These are phyloP conservation scores for Trichoderma gamsii DNA, from an alignment of 495 filamentous ascomycete species.

Conservation along the genomic window DNA sequence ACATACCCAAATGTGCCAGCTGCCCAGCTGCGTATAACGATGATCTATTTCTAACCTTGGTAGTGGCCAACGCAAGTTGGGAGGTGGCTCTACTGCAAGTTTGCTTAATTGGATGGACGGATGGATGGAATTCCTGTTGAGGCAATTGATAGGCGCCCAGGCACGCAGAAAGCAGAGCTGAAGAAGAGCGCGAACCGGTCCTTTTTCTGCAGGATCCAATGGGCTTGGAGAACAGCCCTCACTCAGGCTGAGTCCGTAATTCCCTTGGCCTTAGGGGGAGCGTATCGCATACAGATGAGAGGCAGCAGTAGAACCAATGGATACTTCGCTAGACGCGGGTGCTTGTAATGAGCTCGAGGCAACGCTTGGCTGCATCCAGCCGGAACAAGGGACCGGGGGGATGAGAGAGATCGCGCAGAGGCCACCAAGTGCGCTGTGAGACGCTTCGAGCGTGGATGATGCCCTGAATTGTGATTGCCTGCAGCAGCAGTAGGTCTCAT, in stretches of 20 bases:
- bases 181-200: neutral
- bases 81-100: neutral
- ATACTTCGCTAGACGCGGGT: too few relatives aligned
- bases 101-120: neutral
- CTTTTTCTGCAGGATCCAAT: neutral
- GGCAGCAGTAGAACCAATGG: too few relatives aligned
- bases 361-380: neutral
- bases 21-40: too few relatives aligned
- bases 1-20: too few relatives aligned
- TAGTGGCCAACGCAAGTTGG: neutral
- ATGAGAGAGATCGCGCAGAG: slow-evolving; percentile 6
- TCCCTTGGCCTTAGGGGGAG: too few relatives aligned
- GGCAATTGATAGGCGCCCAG: neutral
- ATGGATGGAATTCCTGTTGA: neutral
- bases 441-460: neutral
- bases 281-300: too few relatives aligned
- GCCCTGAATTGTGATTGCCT: neutral
- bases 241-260: too few relatives aligned
- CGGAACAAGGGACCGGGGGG: neutral
- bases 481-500: neutral
- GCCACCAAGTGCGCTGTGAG: neutral
- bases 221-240: too few relatives aligned
- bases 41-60: neutral
- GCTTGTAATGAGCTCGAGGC: neutral
- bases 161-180: neutral